Percentiles rank a stretch among this genome's conserved stretches.
Conservation (phyloP, 371 early-diverging fungal genomes). For the Lichtheimia corymbifera region DNA sequence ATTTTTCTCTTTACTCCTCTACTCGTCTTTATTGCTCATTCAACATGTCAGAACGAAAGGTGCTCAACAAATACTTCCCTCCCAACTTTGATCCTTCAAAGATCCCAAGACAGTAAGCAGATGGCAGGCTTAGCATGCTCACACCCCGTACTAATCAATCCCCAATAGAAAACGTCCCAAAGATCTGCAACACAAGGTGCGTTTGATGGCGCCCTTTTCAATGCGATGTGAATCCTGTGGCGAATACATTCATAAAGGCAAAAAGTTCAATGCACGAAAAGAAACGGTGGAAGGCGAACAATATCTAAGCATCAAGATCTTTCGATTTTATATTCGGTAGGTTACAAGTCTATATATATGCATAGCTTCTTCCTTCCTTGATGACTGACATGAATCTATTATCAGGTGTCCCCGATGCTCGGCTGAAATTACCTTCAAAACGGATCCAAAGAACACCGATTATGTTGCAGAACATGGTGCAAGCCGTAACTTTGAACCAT, state of each 20-base stretch:
- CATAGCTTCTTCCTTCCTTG: background rate
- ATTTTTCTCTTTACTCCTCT: background rate
- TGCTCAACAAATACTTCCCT: slow-evolving; percentile 92
- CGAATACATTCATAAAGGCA: slow-evolving; percentile 95
- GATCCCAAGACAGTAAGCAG: slow-evolving; percentile 49
- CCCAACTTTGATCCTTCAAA: slow-evolving; percentile 91
- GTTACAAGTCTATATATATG: too few relatives aligned
- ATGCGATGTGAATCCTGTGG: slow-evolving; percentile 97
- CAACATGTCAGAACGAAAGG: slow-evolving; percentile 83
- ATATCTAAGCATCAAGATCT: slow-evolving; percentile 88
- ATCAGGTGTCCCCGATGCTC: slow-evolving; percentile 90
- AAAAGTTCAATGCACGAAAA: slow-evolving; percentile 96
- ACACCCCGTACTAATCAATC: slow-evolving; percentile 15
- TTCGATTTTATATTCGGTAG: slow-evolving; percentile 90
- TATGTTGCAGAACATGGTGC: slow-evolving; percentile 96
- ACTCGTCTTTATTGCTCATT: background rate
- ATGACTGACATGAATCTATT: background rate
- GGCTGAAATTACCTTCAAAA: slow-evolving; percentile 96
- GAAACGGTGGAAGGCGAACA: slow-evolving; percentile 82
- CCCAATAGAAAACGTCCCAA: slow-evolving; percentile 75
- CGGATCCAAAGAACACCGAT: slow-evolving; percentile 96
- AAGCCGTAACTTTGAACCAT: slow-evolving; percentile 93
- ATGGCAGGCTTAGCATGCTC: background rate
- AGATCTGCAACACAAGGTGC: slow-evolving; percentile 89
- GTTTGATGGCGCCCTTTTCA: slow-evolving; percentile 97